These are phyloP conservation scores for Circinella minor DNA, from an alignment of 371 early-diverging fungal genomes.

Conservation along the genomic window DNA sequence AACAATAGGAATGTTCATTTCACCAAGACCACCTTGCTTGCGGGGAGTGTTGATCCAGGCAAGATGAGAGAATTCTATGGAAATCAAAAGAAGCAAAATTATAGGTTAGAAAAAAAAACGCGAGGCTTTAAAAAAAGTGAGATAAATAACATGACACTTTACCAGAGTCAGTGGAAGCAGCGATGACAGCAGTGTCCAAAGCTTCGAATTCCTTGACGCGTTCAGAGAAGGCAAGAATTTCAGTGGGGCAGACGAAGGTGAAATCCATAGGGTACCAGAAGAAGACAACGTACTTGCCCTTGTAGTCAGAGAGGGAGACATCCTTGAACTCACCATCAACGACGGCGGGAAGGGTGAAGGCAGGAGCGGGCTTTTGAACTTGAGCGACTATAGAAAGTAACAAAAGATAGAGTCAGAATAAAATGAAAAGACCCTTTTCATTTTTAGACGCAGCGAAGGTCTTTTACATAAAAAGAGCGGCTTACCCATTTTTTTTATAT, in stretches of 20 bases:
- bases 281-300: constrained; percentile 71
- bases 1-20: constrained; percentile 71
- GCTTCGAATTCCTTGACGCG: constrained; percentile 81
- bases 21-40: constrained; percentile 82
- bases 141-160: not conserved
- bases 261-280: constrained; percentile 60
- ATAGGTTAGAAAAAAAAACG: constrained; percentile 9
- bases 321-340: constrained; percentile 81
- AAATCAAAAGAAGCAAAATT: constrained; percentile 7
- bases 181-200: constrained; percentile 59
- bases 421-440: not conserved
- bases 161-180: constrained; percentile 56
- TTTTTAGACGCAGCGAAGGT: not conserved
- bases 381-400: constrained; percentile 18
- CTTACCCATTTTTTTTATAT: constrained; percentile 32
- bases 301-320: constrained; percentile 85
- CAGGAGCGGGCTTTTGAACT: constrained; percentile 66
- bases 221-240: constrained; percentile 90
- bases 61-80: constrained; percentile 51
- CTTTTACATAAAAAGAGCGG: not conserved
- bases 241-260: constrained; percentile 93
- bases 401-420: constrained; percentile 1
- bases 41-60: constrained; percentile 75
- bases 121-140: constrained; percentile 6
- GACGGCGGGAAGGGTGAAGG: constrained; percentile 77